phyloP scores from a whole-genome alignment of 2,329 filamentous ascomycete genomes.

The Dactylellina cionopaga region DNA sequence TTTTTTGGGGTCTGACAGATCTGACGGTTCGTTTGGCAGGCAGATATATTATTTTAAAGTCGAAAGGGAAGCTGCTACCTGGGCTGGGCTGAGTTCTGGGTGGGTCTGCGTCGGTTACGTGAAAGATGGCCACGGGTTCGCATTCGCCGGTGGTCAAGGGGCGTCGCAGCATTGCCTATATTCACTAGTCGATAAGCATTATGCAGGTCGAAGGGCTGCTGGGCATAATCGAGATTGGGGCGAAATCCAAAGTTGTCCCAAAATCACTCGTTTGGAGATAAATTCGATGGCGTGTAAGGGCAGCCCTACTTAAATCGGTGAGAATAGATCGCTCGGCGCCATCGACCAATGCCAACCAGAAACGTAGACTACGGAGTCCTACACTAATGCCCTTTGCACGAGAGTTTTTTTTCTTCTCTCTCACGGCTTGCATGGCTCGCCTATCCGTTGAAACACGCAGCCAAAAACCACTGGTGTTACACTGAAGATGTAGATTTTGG shows the following conservation, averaged over 20 bases:
- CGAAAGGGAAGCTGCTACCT: slow-evolving; percentile 26
- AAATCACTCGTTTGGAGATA: too few relatives aligned
- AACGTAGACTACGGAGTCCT: slow-evolving; percentile 49
- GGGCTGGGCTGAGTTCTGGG: slow-evolving; percentile 47
- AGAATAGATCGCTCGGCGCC: slow-evolving; percentile 34
- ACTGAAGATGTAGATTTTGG: slow-evolving; percentile 25
- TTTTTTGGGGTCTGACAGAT: slow-evolving; percentile 36
- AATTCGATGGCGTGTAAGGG: slow-evolving; percentile 42
- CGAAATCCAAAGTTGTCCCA: slow-evolving; percentile 14
- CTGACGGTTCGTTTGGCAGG: slow-evolving; percentile 30
- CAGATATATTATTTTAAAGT: slow-evolving; percentile 52
- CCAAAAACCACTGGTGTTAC: slow-evolving; percentile 33
- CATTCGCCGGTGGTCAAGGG: slow-evolving; percentile 44
- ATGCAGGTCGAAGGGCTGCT: too few relatives aligned
- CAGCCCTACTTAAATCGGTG: slow-evolving; percentile 48
- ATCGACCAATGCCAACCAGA: slow-evolving; percentile 50
- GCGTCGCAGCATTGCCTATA: slow-evolving; percentile 40
- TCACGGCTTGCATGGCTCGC: slow-evolving; percentile 31
- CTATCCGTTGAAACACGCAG: slow-evolving; percentile 46
- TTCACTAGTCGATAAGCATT: too few relatives aligned
- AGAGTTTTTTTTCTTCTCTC: slow-evolving; percentile 16
- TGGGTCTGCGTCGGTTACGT: slow-evolving; percentile 45
- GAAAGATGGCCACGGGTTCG: slow-evolving; percentile 22
- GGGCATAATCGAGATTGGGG: too few relatives aligned
- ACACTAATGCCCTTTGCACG: too few relatives aligned